These are phyloP conservation scores for Tuber calosporum DNA, from an alignment of 495 filamentous ascomycete species.

Conservation along the genomic window DNA sequence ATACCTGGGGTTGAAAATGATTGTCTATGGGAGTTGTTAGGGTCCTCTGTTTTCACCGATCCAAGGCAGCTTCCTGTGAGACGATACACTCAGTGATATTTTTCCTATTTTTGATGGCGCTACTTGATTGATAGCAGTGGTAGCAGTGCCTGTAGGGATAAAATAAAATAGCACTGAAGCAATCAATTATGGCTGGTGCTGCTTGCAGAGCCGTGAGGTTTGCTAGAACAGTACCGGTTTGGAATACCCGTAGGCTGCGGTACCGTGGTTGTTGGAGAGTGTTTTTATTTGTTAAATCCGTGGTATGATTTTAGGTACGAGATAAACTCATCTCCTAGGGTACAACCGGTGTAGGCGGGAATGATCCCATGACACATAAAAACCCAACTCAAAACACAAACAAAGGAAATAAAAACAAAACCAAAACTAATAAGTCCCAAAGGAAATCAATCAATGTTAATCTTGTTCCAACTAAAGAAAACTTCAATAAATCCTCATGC, in stretches of 20 bases:
- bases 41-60: not conserved
- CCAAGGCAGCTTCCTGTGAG: not conserved
- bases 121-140: not conserved
- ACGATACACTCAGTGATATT: not conserved
- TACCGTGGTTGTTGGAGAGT: not conserved
- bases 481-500: too few species aligned
- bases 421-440: too few species aligned
- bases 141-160: not conserved
- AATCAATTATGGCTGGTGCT: not conserved
- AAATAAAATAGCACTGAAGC: not conserved
- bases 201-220: not conserved
- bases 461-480: too few species aligned
- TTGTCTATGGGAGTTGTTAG: not conserved
- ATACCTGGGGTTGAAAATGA: not conserved
- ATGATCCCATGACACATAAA: too few species aligned
- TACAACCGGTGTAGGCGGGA: too few species aligned
- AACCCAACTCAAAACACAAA: too few species aligned
- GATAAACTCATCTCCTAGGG: too few species aligned
- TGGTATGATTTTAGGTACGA: too few species aligned
- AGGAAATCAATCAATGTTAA: too few species aligned
- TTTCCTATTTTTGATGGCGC: not conserved
- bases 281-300: too few species aligned
- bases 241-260: not conserved
- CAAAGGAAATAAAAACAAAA: too few species aligned
- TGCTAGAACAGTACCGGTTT: not conserved